Evolutionary conservation across 805 yeast genomes (phyloP).

Genomic region (Kodamaea laetipori): DNA sequence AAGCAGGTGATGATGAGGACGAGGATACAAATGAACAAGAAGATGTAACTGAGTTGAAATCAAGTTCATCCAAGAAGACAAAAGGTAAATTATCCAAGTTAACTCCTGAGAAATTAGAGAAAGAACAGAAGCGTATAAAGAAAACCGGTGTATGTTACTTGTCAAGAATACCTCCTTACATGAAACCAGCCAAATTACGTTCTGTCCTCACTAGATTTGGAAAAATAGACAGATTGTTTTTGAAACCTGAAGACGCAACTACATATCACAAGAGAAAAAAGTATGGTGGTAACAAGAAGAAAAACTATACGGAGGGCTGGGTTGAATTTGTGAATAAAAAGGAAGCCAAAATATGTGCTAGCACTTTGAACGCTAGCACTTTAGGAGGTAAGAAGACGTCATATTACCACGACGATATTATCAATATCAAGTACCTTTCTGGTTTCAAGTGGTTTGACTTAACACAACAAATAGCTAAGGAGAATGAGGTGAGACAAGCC

Average conservation of each 20-base stretch:
- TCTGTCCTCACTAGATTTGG: slow-evolving; percentile 84
- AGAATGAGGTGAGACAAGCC: slow-evolving; percentile 84
- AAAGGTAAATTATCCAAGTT: slow-evolving; percentile 46
- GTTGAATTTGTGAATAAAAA: slow-evolving; percentile 82
- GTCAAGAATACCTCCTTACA: slow-evolving; percentile 91
- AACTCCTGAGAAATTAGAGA: slow-evolving; percentile 55
- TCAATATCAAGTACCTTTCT: slow-evolving; percentile 85
- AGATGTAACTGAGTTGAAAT: slow-evolving; percentile 6
- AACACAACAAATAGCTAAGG: slow-evolving; percentile 89
- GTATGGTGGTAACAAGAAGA: slow-evolving; percentile 90
- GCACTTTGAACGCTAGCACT: slow-evolving; percentile 81
- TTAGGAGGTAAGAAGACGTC: slow-evolving; percentile 91
- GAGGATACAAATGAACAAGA: slow-evolving; percentile 19
- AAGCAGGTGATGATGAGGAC: slow-evolving; percentile 16
- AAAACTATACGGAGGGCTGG: slow-evolving; percentile 94
- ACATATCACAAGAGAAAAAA: slow-evolving; percentile 68
- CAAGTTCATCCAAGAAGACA: slow-evolving; percentile 5
- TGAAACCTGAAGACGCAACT: slow-evolving; percentile 80
- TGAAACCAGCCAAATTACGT: slow-evolving; percentile 91
- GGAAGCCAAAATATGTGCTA: slow-evolving; percentile 87
- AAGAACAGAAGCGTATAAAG: slow-evolving; percentile 56
- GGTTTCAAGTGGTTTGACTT: slow-evolving; percentile 95
- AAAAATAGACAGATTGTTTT: slow-evolving; percentile 77
- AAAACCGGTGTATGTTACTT: slow-evolving; percentile 92
- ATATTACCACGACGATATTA: slow-evolving; percentile 90